These are phyloP conservation scores for Thalassiosira hispida DNA, from an alignment of 352 stramenopile species.

Conservation along the genomic window DNA sequence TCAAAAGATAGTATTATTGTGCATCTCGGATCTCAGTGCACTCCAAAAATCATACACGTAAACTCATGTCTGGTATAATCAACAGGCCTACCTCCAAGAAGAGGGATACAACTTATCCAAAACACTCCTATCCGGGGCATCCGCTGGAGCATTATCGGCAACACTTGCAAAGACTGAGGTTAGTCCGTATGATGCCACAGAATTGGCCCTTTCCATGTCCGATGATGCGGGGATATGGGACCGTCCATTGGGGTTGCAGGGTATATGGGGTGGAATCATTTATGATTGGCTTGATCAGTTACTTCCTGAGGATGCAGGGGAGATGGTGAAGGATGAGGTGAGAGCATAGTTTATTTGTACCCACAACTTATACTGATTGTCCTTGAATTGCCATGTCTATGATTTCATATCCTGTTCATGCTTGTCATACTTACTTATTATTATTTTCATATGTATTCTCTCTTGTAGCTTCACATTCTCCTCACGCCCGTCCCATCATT, in stretches of 20 bases:
- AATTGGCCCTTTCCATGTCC: constrained; percentile 77
- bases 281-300: constrained; percentile 83
- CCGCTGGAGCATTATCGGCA: constrained; percentile 83
- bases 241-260: constrained; percentile 76
- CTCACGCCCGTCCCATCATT: constrained; percentile 77
- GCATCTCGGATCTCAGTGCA: no score
- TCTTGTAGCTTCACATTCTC: constrained; percentile 52
- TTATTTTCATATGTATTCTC: background rate
- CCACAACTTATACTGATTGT: no score
- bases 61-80: background rate
- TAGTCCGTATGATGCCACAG: constrained; percentile 79
- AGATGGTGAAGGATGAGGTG: constrained; percentile 48
- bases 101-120: constrained; percentile 71
- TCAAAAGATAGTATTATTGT: constrained; percentile 1
- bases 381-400: no score
- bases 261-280: constrained; percentile 86
- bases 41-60: no score
- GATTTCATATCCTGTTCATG: no score
- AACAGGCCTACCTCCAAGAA: constrained; percentile 71
- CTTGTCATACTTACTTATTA: no score
- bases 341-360: no score
- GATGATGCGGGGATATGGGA: constrained; percentile 81
- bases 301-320: constrained; percentile 73
- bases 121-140: constrained; percentile 72
- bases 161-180: constrained; percentile 78